Percentiles rank a stretch among this genome's conserved stretches.
phyloP scores from a whole-genome alignment of 1,284 basidiomycete species.

The Melampsora occidentalis region DNA sequence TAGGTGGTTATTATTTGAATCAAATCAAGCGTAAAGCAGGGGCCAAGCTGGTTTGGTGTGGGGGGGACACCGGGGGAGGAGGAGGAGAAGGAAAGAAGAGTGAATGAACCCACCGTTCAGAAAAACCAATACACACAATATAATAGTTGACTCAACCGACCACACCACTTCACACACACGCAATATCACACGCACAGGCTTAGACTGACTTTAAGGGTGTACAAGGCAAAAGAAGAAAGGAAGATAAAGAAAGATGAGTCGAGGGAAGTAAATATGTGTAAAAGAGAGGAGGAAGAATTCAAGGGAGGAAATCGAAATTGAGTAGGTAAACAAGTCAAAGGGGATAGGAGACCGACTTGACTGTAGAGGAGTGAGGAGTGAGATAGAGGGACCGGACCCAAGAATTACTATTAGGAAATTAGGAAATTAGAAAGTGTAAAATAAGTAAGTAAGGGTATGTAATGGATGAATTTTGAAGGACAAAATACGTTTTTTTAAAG shows the following conservation, averaged over 20 bases:
- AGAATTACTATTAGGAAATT: too few relatives aligned
- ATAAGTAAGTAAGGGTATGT: too few relatives aligned
- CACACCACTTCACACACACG: neutral
- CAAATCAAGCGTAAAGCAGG: too few relatives aligned
- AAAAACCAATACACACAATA: conserved; percentile 7
- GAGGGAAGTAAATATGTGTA: neutral
- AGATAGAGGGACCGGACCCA: too few relatives aligned
- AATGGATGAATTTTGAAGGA: too few relatives aligned
- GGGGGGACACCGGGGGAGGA: neutral
- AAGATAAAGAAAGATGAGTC: neutral
- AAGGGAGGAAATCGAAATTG: too few relatives aligned
- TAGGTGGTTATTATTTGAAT: too few relatives aligned
- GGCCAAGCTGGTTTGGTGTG: too few relatives aligned
- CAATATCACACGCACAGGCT: neutral
- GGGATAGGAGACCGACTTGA: neutral
- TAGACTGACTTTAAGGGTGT: neutral
- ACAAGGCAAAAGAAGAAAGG: conserved; percentile 1
- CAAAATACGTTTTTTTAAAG: too few relatives aligned
- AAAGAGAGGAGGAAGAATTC: neutral
- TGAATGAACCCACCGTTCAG: neutral
- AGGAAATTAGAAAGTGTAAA: too few relatives aligned
- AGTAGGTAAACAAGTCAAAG: neutral
- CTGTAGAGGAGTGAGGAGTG: neutral
- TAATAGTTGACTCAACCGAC: neutral
- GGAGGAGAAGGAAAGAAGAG: neutral